A percentile compares a stretch with the other conserved stretches of the same genome.
Evolutionary conservation across 495 filamentous ascomycete species (phyloP).

Genomic region (Glarea lozoyensis): DNA sequence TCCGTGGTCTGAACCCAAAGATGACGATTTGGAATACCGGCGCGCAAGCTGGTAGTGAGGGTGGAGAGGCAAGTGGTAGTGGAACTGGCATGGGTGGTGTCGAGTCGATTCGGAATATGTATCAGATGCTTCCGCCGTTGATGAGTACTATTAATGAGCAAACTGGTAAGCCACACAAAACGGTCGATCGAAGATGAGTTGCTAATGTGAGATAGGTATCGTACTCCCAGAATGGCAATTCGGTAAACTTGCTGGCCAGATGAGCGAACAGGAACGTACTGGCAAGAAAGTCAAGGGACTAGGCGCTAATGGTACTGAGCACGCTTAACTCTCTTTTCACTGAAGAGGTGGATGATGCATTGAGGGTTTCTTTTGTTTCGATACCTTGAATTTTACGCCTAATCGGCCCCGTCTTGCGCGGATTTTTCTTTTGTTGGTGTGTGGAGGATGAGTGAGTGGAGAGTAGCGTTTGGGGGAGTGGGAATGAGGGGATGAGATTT

Average conservation of each 20-base stretch:
- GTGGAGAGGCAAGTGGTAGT: conserved; percentile 25
- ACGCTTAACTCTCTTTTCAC: too few species aligned
- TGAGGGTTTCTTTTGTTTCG: too few species aligned
- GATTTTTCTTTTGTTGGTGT: too few species aligned
- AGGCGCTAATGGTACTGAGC: neutral
- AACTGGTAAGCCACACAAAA: conserved; percentile 48
- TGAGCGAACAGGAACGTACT: conserved; percentile 14
- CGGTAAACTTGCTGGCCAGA: conserved; percentile 30
- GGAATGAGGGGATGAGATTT: too few species aligned
- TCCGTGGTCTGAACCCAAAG: conserved; percentile 74
- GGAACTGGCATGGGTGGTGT: conserved; percentile 19
- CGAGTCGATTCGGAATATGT: conserved; percentile 35
- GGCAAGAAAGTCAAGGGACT: conserved; percentile 11
- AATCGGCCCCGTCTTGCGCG: too few species aligned
- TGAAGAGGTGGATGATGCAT: too few species aligned
- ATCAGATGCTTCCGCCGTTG: conserved; percentile 71
- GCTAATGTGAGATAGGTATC: too few species aligned
- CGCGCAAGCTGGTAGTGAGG: conserved; percentile 21
- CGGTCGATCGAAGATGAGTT: too few species aligned
- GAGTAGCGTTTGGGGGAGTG: too few species aligned
- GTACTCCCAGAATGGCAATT: conserved; percentile 64
- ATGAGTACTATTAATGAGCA: conserved; percentile 78
- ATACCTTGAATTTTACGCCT: too few species aligned
- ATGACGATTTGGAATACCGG: conserved; percentile 85
- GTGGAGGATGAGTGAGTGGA: too few species aligned